Evolutionary conservation across 345 rosid species (phyloP).

Genomic region (Alliaria petiolata): DNA sequence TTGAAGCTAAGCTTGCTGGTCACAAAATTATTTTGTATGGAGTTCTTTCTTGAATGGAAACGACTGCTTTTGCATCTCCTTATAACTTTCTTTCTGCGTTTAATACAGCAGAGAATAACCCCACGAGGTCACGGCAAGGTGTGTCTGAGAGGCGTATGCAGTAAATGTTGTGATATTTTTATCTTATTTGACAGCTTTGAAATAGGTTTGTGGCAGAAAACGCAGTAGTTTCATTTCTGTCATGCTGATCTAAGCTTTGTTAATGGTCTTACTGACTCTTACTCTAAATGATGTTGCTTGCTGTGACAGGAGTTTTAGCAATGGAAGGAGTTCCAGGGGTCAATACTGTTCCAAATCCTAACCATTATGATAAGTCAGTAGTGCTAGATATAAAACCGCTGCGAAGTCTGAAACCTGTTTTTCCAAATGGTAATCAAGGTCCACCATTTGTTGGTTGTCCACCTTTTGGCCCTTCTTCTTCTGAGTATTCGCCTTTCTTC

Average conservation of each 20-base stretch:
- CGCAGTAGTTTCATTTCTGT: neutral
- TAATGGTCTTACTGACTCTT: neutral
- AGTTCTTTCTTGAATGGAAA: neutral
- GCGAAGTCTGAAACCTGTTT: conserved; percentile 51
- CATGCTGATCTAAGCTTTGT: neutral
- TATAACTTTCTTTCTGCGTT: neutral
- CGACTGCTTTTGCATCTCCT: neutral
- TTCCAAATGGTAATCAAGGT: conserved; percentile 38
- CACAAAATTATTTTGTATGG: neutral
- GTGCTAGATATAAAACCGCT: conserved; percentile 60
- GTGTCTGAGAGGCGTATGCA: neutral
- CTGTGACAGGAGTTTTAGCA: conserved; percentile 9
- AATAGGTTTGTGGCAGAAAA: conserved; percentile 3
- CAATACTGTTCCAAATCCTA: conserved; percentile 38
- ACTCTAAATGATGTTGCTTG: neutral
- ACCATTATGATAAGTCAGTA: conserved; percentile 46
- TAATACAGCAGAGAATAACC: neutral
- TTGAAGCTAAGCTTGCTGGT: neutral
- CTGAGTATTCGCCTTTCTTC: conserved; percentile 52
- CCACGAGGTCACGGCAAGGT: neutral
- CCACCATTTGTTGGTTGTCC: conserved; percentile 49
- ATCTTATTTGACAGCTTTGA: too few species aligned
- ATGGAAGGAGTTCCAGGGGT: conserved; percentile 50
- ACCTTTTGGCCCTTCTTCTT: conserved; percentile 43
- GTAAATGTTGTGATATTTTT: conserved; percentile 7